Evolutionary conservation across 345 rosid species (phyloP).

Genomic region (Melaleuca quinquenervia): DNA sequence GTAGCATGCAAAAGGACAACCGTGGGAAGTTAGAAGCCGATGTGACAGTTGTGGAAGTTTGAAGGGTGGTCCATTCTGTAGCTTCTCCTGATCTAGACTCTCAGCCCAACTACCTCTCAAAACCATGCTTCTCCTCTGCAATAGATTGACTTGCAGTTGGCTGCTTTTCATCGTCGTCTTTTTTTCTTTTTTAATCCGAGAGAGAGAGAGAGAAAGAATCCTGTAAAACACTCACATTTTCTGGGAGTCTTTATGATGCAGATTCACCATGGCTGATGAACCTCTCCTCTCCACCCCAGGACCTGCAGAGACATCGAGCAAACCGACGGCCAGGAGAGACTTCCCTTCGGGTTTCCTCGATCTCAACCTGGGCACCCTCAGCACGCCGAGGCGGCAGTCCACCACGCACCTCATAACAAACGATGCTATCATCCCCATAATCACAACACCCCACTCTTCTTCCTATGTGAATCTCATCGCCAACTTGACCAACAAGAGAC

Average conservation of each 20-base stretch:
- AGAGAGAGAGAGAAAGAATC: neutral
- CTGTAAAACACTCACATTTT: neutral
- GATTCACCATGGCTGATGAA: slow-evolving; percentile 24
- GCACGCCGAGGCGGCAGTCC: slow-evolving; percentile 21
- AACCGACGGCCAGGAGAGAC: slow-evolving; percentile 8
- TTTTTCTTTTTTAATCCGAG: neutral
- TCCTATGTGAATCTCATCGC: slow-evolving; percentile 32
- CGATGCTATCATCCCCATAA: slow-evolving; percentile 21
- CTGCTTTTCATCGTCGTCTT: neutral
- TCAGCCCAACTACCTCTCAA: neutral
- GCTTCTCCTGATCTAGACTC: neutral
- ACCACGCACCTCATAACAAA: slow-evolving; percentile 18
- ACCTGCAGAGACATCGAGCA: neutral
- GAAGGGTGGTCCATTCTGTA: neutral
- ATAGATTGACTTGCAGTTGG: slow-evolving; percentile 4
- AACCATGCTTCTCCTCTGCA: neutral
- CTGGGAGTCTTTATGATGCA: neutral
- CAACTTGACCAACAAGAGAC: slow-evolving; percentile 27
- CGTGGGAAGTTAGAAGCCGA: neutral
- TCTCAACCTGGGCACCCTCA: slow-evolving; percentile 6
- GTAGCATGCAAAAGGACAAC: neutral
- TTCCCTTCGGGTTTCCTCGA: slow-evolving; percentile 16
- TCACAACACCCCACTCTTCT: slow-evolving; percentile 19
- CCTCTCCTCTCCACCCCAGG: slow-evolving; percentile 24
- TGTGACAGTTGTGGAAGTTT: neutral